phyloP scores from a whole-genome alignment of 1,139 yeast species.

The Yamadazyma buinensis region DNA sequence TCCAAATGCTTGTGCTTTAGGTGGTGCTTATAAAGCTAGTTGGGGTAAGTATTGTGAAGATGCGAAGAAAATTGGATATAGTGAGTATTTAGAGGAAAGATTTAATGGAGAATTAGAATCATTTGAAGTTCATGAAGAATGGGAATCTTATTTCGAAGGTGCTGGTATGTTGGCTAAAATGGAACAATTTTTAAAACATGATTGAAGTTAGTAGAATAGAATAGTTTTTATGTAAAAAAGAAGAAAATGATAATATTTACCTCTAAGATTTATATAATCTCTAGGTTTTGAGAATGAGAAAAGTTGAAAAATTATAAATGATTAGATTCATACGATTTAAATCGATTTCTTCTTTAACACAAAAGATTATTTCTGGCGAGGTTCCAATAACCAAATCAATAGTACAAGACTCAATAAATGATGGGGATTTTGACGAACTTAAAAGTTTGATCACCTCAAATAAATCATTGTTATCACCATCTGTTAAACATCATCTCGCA shows the following conservation, averaged over 20 bases:
- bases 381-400: slow-evolving; percentile 9
- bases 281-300: not conserved
- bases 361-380: slow-evolving; percentile 8
- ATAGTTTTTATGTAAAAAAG: no score
- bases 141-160: slow-evolving; percentile 49
- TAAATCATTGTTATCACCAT: slow-evolving; percentile 7
- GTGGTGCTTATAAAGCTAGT: slow-evolving; percentile 88
- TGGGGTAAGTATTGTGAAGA: slow-evolving; percentile 54
- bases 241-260: no score
- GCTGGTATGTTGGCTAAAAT: slow-evolving; percentile 49
- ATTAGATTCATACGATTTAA: slow-evolving; percentile 12
- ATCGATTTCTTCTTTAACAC: slow-evolving; percentile 10
- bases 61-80: slow-evolving; percentile 32
- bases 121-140: slow-evolving; percentile 37
- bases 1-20: slow-evolving; percentile 89
- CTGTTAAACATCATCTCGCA: slow-evolving; percentile 10
- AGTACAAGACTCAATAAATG: slow-evolving; percentile 9
- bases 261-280: not conserved
- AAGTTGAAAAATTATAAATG: slow-evolving; percentile 7
- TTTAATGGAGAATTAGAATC: slow-evolving; percentile 47
- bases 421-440: slow-evolving; percentile 12
- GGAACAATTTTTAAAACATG: slow-evolving; percentile 32
- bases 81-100: slow-evolving; percentile 36
- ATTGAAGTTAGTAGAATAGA: slow-evolving; percentile 7
- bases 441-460: slow-evolving; percentile 9